These are phyloP conservation scores for Crotalaria pallida DNA, from an alignment of 306 rosid species.

Conservation along the genomic window DNA sequence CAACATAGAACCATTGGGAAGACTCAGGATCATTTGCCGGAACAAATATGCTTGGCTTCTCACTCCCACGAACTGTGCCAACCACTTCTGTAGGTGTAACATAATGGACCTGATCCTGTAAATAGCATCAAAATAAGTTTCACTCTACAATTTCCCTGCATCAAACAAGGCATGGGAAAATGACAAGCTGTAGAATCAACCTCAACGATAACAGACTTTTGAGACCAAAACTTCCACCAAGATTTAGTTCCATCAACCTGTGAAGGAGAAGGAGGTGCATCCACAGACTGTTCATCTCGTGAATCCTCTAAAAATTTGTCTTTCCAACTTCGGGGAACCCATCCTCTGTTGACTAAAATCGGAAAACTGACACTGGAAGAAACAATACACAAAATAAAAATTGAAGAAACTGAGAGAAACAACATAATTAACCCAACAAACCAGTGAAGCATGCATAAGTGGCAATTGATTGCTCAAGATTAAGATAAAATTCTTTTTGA, in stretches of 20 bases:
- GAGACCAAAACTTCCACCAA: slow-evolving; percentile 90
- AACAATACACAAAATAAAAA: slow-evolving; percentile 17
- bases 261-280: slow-evolving; percentile 24
- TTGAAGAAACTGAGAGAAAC: slow-evolving; percentile 15
- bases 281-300: slow-evolving; percentile 33
- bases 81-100: slow-evolving; percentile 50
- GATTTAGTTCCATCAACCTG: slow-evolving; percentile 43
- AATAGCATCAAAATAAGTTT: slow-evolving; percentile 23
- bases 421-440: not conserved
- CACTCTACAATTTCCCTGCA: not conserved
- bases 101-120: slow-evolving; percentile 52
- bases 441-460: not conserved
- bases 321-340: slow-evolving; percentile 96
- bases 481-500: not conserved
- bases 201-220: slow-evolving; percentile 41
- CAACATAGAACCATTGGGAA: slow-evolving; percentile 86
- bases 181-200: slow-evolving; percentile 29
- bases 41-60: slow-evolving; percentile 91
- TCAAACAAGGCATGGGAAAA: not conserved
- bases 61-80: slow-evolving; percentile 87
- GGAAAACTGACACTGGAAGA: slow-evolving; percentile 60
- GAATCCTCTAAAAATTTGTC: slow-evolving; percentile 47
- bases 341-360: slow-evolving; percentile 84
- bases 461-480: not conserved
- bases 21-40: slow-evolving; percentile 84